Conservation (phyloP, 441 rosid genomes). For the Jatropha podagrica region DNA sequence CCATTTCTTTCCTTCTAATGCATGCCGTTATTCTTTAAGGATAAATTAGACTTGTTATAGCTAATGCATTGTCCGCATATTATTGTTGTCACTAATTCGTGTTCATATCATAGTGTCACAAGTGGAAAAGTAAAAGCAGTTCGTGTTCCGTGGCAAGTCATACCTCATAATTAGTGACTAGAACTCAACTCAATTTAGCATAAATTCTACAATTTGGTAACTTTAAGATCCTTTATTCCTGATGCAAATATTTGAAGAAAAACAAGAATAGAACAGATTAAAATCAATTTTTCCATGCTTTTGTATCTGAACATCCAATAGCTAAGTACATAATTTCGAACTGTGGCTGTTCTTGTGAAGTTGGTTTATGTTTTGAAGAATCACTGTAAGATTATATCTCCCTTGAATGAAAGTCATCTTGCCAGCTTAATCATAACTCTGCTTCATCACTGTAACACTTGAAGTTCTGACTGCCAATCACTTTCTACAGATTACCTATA, state of each 20-base stretch:
- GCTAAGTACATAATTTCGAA: neutral
- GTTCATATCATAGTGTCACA: neutral
- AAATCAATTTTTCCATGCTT: neutral
- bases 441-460: slow-evolving; percentile 9
- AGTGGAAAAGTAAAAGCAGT: neutral
- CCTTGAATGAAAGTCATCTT: neutral
- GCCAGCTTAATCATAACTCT: slow-evolving; percentile 5
- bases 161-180: neutral
- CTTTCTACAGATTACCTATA: neutral
- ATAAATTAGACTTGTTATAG: neutral
- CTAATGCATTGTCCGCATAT: no score
- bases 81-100: neutral
- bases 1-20: neutral
- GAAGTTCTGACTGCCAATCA: neutral
- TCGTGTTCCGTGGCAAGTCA: neutral
- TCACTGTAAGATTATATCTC: neutral
- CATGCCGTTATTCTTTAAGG: neutral
- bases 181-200: neutral
- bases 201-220: neutral
- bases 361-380: neutral
- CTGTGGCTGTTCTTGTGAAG: neutral
- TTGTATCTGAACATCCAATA: neutral
- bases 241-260: neutral
- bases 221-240: neutral
- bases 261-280: neutral